Evolutionary conservation across 164 flowering plant species (phyloP).

Genomic region (Magnolia officinalis): DNA sequence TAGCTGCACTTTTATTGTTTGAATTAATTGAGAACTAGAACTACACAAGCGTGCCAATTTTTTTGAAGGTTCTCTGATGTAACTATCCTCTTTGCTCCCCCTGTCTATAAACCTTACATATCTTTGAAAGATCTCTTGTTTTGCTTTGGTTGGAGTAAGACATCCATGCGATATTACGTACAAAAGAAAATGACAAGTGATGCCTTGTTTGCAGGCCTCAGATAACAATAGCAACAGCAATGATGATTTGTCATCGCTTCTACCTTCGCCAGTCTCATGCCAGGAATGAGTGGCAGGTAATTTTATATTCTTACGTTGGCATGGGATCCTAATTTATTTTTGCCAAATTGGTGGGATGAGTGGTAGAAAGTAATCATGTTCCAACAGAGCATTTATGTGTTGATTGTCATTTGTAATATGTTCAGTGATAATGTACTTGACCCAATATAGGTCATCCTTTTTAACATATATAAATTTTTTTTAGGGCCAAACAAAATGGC

Average conservation of each 20-base stretch:
- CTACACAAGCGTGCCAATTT: neutral
- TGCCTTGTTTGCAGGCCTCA: constrained; percentile 47
- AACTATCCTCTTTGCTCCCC: neutral
- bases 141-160: neutral
- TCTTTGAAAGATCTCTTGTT: neutral
- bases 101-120: neutral
- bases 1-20: neutral
- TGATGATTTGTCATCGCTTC: constrained; percentile 67
- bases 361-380: neutral
- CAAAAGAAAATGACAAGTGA: neutral
- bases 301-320: neutral
- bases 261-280: constrained; percentile 64
- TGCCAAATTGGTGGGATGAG: neutral
- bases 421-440: neutral
- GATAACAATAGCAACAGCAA: constrained; percentile 51
- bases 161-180: neutral
- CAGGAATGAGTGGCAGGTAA: constrained; percentile 63
- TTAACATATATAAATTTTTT: too few relatives aligned
- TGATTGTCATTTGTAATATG: neutral
- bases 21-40: neutral
- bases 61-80: neutral
- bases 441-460: too few relatives aligned
- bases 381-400: neutral
- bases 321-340: neutral
- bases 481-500: too few relatives aligned